phyloP scores from a whole-genome alignment of 1,284 basidiomycete species.

The Ceratobasidium sp. region DNA sequence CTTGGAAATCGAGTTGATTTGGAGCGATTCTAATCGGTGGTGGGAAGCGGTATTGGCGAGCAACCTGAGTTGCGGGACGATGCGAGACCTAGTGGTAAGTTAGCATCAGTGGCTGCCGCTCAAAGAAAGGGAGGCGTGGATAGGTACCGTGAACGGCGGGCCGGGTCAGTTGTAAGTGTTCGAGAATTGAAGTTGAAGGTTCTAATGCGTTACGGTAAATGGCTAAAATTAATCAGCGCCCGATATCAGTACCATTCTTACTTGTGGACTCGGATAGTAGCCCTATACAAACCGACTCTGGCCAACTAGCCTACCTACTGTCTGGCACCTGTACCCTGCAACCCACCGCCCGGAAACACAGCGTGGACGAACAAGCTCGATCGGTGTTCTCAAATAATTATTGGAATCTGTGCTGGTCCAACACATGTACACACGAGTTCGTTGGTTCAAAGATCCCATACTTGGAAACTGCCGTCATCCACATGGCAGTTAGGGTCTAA shows the following conservation, averaged over 20 bases:
- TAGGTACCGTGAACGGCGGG: constrained; percentile 28
- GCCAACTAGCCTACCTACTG: not conserved
- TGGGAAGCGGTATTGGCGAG: constrained; percentile 41
- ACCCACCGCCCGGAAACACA: constrained; percentile 11
- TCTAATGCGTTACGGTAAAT: constrained; percentile 3
- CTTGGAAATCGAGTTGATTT: constrained; percentile 40
- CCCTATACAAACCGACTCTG: no score
- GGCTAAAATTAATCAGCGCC: not conserved
- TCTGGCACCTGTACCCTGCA: constrained; percentile 4
- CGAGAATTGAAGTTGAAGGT: not conserved
- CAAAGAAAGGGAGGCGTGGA: constrained; percentile 32
- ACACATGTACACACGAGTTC: constrained; percentile 1
- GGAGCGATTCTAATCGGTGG: constrained; percentile 40
- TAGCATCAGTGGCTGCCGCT: constrained; percentile 41
- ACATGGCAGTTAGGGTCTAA: constrained; percentile 2
- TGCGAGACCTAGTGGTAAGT: constrained; percentile 38
- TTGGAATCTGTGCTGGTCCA: constrained; percentile 7
- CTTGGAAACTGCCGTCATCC: not conserved
- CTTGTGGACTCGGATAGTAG: no score
- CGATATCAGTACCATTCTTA: no score
- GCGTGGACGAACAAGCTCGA: constrained; percentile 15
- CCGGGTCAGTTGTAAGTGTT: constrained; percentile 7
- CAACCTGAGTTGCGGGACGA: constrained; percentile 24
- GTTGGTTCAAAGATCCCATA: constrained; percentile 15
- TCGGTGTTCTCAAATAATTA: constrained; percentile 30